Evolutionary conservation across 2,329 filamentous ascomycete genomes (phyloP).

Genomic region (Fusarium sp.): DNA sequence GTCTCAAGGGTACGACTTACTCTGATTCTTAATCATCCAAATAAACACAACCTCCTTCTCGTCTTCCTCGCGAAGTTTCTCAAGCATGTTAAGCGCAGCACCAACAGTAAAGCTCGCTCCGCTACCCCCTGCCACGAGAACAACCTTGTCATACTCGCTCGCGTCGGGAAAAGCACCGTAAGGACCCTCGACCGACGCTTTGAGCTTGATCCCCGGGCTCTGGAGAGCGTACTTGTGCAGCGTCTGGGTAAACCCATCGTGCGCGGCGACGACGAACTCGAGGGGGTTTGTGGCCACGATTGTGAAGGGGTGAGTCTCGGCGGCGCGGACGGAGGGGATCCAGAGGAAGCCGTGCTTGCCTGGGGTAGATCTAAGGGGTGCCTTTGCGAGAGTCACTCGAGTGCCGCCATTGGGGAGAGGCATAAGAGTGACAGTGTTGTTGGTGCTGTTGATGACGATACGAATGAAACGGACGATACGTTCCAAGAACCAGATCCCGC

Average conservation of each 20-base stretch:
- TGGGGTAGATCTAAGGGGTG: constrained; percentile 55
- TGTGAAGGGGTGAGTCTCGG: constrained; percentile 71
- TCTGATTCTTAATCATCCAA: constrained; percentile 51
- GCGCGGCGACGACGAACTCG: constrained; percentile 66
- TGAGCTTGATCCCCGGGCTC: constrained; percentile 58
- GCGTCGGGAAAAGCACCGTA: constrained; percentile 65
- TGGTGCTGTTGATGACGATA: constrained; percentile 55
- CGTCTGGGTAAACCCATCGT: constrained; percentile 66
- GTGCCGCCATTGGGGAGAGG: constrained; percentile 63
- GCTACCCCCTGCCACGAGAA: constrained; percentile 68
- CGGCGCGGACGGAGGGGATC: constrained; percentile 63
- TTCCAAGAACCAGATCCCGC: constrained; percentile 59
- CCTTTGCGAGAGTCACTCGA: constrained; percentile 61
- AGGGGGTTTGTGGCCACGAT: constrained; percentile 61
- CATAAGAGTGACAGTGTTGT: constrained; percentile 61
- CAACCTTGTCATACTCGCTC: constrained; percentile 60
- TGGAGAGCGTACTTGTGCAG: constrained; percentile 60
- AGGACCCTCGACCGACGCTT: constrained; percentile 64
- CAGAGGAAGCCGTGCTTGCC: constrained; percentile 71
- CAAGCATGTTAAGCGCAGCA: constrained; percentile 50
- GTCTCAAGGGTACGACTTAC: constrained; percentile 38
- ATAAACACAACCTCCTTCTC: constrained; percentile 49
- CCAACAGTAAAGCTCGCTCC: constrained; percentile 65
- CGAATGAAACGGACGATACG: constrained; percentile 57
- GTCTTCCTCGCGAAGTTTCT: constrained; percentile 31